Base-by-base conservation (phyloP, 1,139 yeast species). In the Magnusiomyces tetraspermus region DNA sequence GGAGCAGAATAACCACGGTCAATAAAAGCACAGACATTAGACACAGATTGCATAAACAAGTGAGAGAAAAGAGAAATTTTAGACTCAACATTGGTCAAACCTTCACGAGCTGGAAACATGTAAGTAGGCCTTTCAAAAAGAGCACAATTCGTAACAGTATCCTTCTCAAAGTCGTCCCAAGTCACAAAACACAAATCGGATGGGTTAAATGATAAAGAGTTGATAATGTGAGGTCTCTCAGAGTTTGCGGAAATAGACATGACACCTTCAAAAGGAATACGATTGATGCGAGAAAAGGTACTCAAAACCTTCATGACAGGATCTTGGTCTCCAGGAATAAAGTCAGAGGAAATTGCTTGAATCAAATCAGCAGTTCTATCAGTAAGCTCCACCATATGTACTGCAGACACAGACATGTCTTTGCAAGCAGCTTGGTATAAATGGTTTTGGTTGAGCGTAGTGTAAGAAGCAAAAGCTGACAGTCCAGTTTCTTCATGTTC, bases 341-440 rank as follows among this genome's bases (percentile, higher is more conserved):
- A 67, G 6, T 61, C 63, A 46, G 66, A 65, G 1, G 71, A 63
- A 2, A 86, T 81, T 1, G 85, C 86, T 60, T 80, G 86, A 52
- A 83, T 72, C 50, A 83, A 67, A 65, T 83, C 85, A 0, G 86
- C 80, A 0, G 87, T 82, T 65, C 89, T 72, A 47, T 83, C 82
- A 1, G 83, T 77, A 53, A 83, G 71, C 42, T 79, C 78, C 54
- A 82, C 73, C 53, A 82, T 66, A 59, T 81, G 81, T 6, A 82
- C 67, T 0, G 83, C 85, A 59, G 74, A 76, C 46, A 81, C 70
- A 1, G 76, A 73, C 8, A 71, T 55, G 8, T 60, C 61, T 13
- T 51, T 58, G 53, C 53, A 61, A 61, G 48, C 59, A 60, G 46
- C 60, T 59, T 1, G 54, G 3, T 40, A 45, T 1, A 76, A 73